These are phyloP conservation scores for Quercus berberidifolia DNA, from an alignment of 306 rosid genomes.

Conservation along the genomic window DNA sequence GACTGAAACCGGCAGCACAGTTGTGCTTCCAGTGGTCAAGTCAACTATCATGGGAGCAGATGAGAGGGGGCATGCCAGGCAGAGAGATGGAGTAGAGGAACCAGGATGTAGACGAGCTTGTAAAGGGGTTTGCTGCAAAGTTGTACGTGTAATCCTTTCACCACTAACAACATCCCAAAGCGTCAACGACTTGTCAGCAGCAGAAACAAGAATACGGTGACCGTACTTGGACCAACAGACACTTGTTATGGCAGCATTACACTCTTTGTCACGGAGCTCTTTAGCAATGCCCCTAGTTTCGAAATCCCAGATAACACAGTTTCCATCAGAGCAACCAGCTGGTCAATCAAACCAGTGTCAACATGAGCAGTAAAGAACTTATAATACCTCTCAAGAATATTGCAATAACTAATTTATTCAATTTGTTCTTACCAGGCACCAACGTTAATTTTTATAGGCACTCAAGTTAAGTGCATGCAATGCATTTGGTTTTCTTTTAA, in stretches of 20 bases:
- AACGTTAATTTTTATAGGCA: too few relatives aligned
- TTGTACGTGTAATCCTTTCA: constrained; percentile 54
- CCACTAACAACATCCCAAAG: constrained; percentile 82
- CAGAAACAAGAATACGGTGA: constrained; percentile 74
- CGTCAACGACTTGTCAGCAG: constrained; percentile 83
- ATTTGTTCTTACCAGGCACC: not conserved
- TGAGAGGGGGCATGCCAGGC: constrained; percentile 94
- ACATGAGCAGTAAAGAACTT: constrained; percentile 11
- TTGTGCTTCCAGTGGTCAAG: constrained; percentile 62
- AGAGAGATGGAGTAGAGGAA: constrained; percentile 71
- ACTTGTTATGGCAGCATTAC: constrained; percentile 63
- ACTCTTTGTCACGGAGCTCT: constrained; percentile 73
- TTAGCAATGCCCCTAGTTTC: constrained; percentile 93
- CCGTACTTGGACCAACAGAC: constrained; percentile 77
- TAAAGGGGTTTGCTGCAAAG: constrained; percentile 74
- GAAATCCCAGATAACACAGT: constrained; percentile 91
- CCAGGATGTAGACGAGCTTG: constrained; percentile 96
- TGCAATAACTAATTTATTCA: constrained; percentile 7
- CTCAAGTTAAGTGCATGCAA: too few relatives aligned
- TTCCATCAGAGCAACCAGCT: constrained; percentile 99
- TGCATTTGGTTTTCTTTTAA: too few relatives aligned
- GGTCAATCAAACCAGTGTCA: constrained; percentile 31
- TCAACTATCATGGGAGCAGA: constrained; percentile 93
- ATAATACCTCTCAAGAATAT: constrained; percentile 3
- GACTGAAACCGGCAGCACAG: constrained; percentile 66